Evolutionary conservation across 805 yeast species (phyloP), one percentile per base, ranked within the genome.

Genomic region (Wickerhamiella occidentalis): DNA sequence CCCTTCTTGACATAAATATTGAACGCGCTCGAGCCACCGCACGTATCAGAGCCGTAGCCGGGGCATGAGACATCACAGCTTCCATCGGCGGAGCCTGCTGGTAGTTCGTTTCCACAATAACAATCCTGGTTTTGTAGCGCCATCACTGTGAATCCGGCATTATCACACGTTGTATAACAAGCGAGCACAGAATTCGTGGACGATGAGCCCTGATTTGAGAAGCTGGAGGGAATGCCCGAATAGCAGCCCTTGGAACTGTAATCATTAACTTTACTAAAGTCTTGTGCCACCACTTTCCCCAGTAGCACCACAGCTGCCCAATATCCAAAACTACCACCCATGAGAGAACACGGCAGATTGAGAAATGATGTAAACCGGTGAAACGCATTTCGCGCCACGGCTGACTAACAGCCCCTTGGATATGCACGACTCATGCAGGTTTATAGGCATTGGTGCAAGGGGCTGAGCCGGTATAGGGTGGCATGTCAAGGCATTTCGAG

Each of bases 1-100:
- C 52, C 58, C 33, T 29, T 49, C 18, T 51, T 40, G 11, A 48
- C 52, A 58, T 60, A 64, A 57, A 67, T 56, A 51, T 62, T 47
- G 61, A 52, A 64, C 55, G 72, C 72, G 49, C 71, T 72, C 25
- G 61, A 56, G 28, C 82, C 83, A 55, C 87, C 87, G 64, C 95
- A 85, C 8, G 53, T 66, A 49, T 80, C 82, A 2, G 55, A 40
- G 8, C 77, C 74, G 64, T 73, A 85, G n/a, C 86, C 94, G 18
- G 60, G 62, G 64, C 95, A 85, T 3, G 56, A 35, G 1, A 57
- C 51, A 45, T 61, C 53, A 64, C 87, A 81, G 5, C 28, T 26
- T 9, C 44, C 49, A 6, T 18, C 21, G 21, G 63, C 53, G 11
- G 33, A 23, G 40, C 58, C 51, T 2, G 69, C 59, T 8, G 74